These are phyloP conservation scores for Solanum peruvianum DNA, from an alignment of 257 asterid genomes.

Conservation along the genomic window DNA sequence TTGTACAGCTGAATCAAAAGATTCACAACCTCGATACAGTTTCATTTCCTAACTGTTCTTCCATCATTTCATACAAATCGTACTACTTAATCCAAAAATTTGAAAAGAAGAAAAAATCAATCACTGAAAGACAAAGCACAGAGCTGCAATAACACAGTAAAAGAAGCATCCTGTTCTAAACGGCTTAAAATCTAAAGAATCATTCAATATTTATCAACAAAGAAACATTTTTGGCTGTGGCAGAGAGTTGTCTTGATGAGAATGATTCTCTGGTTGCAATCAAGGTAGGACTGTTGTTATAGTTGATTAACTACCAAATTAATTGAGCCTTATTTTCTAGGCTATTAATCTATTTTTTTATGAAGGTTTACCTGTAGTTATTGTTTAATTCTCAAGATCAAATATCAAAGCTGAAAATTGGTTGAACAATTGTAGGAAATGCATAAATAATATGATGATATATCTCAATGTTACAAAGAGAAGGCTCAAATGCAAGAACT, in stretches of 20 bases:
- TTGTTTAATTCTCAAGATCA: too few species aligned
- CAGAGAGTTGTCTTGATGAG: slow-evolving; percentile 15
- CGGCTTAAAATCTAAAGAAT: neutral
- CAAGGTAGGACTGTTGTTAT: neutral
- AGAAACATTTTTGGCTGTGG: neutral
- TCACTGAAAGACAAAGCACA: neutral
- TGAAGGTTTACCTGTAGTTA: neutral
- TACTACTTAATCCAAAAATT: neutral
- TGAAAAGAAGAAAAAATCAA: neutral
- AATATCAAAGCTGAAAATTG: too few species aligned
- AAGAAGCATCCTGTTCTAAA: neutral
- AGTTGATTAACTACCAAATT: neutral
- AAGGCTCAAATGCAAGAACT: too few species aligned
- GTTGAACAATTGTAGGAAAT: too few species aligned
- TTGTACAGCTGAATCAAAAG: neutral
- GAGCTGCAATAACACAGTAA: neutral
- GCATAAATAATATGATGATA: too few species aligned
- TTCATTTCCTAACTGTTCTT: neutral
- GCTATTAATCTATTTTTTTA: neutral
- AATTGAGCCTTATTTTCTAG: neutral
- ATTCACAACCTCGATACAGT: neutral
- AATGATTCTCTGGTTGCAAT: slow-evolving; percentile 9
- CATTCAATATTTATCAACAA: neutral
- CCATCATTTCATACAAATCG: neutral
- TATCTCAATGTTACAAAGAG: too few species aligned